Evolutionary conservation across 2,329 filamentous ascomycete species (phyloP), one percentile per base, ranked within the genome.

Genomic region (Fusarium ambrosium): DNA sequence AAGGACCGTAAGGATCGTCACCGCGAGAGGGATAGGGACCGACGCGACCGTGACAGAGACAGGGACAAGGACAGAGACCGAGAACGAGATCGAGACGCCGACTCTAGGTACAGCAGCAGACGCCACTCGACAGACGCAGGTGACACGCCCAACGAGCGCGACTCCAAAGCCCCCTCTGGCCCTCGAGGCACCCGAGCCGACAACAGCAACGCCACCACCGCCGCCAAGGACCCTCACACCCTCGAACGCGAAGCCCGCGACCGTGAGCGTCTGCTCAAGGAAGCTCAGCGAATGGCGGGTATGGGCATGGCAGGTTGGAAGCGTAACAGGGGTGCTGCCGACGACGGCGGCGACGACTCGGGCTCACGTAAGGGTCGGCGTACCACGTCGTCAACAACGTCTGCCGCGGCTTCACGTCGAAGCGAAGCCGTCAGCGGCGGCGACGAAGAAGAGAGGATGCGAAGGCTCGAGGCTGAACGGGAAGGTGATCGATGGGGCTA

Each of bases 231-330:
- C 73, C 87, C 90, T n/a, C 92, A 94, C 81, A 92, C 92, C 2
- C 85, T 92, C 0, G 92, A 94, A 81, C 90, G 92, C 24, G 92
- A 93, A 79, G 89, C 89, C 14, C 86, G 91, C 18, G 89, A 92
- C 78, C 87, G 91, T 55, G 91, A 93, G 80, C 87, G 92, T 29
- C 85, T 93, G 62, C 85, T 92, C 14, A 92, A 92, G 78, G 92
- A 94, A 82, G 90, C 91, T 43, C 91, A 94, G 81, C 88, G 90
- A 39, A 89, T 92, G 82, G 87, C 90, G 53, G 86, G 89, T 45
- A 80, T 91, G 62, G 86, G 89, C 51, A 80, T 91, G 62, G 81
- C 85, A 3, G 84, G 86, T 62, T 78, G 85, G 75, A 89, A 92
- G 81, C 82, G 90, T 72, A 81, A 85, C 61, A 84, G 88, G n/a